phyloP scores from a whole-genome alignment of 768 basidiomycete species.

The Trametes meyenii region DNA sequence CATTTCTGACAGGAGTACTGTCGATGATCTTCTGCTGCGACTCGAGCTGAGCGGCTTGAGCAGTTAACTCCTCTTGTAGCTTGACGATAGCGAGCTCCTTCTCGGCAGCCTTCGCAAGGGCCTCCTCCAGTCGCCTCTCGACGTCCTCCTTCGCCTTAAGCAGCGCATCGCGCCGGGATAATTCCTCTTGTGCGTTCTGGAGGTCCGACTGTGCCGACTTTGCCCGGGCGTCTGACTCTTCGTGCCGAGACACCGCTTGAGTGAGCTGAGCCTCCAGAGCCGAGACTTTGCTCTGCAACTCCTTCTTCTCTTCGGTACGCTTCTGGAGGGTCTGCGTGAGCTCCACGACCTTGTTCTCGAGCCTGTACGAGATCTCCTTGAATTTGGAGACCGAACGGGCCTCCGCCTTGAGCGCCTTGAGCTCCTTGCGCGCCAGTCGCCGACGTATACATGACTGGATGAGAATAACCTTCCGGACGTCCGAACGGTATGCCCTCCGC shows the following conservation, averaged over 20 bases:
- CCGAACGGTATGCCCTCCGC: slow-evolving; percentile 55
- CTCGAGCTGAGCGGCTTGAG: slow-evolving; percentile 77
- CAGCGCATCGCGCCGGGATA: slow-evolving; percentile 73
- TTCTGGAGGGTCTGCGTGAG: slow-evolving; percentile 92
- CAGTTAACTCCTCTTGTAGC: slow-evolving; percentile 74
- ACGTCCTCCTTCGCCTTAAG: slow-evolving; percentile 75
- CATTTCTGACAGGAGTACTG: slow-evolving; percentile 59
- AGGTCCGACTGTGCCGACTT: slow-evolving; percentile 75
- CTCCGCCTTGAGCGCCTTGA: slow-evolving; percentile 83
- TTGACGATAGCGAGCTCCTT: slow-evolving; percentile 85
- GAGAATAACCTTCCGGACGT: slow-evolving; percentile 76
- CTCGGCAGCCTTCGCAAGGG: slow-evolving; percentile 69
- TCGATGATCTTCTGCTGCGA: slow-evolving; percentile 73
- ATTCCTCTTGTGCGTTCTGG: slow-evolving; percentile 68
- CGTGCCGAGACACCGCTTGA: slow-evolving; percentile 84
- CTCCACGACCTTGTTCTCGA: slow-evolving; percentile 99
- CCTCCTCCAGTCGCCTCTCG: slow-evolving; percentile 81
- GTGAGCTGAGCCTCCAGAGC: slow-evolving; percentile 86
- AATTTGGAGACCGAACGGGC: slow-evolving; percentile 97
- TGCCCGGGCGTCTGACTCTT: slow-evolving; percentile 77
- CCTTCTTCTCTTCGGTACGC: slow-evolving; percentile 90
- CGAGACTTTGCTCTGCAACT: slow-evolving; percentile 70
- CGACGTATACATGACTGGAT: slow-evolving; percentile 93
- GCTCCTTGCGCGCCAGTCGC: slow-evolving; percentile 81
- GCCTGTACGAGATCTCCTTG: slow-evolving; percentile 96